Evolutionary conservation across 371 early-diverging fungal genomes (phyloP), one percentile per base, ranked within the genome.

Genomic region (Mortierella sp.): DNA sequence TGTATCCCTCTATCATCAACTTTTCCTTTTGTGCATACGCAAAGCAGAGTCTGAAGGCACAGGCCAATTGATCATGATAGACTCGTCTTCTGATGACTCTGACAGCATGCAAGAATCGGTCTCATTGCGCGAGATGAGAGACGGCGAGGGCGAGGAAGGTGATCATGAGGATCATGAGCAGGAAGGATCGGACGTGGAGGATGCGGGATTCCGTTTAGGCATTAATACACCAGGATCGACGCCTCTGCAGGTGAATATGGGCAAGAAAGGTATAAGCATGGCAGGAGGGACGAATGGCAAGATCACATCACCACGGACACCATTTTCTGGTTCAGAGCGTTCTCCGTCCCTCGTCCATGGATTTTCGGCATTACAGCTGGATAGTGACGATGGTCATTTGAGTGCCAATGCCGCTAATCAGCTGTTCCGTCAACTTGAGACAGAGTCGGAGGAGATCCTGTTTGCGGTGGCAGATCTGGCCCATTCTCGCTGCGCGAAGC

Each of bases 401-500:
- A 59, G 69, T 27, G 54, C 53, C 21, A 49, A 41, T 32, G 56
- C 68, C 3, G 56, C 63, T 0, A 51, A 58, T 2, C 76, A 75
- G 32, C 58, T 64, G 15, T 60, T 75, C 53, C 64, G 70, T 9
- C 81, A 80, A 37, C 54, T 83, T 15, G 72, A 79, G 56, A 80
- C 84, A 5, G 87, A 87, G 51, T 85, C 85, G 2, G 78, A 80
- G 12, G 91, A 93, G 51, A 87, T 93, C 19, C 79, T 95, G 5
- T 89, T 87, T 60, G 84, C 90, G 7, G 88, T 88, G 0, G 87
- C 90, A 5, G 96, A 96, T 58, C 66, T 93, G 9, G 91, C 94
- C 0, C 95, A 97, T 69, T 89, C 90, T 11, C 89, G 95, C 26
- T 93, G 94, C 65, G 93, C 95, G 21, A 95, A 95, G 65, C 80